These are phyloP conservation scores for Xylaria castorea DNA, from an alignment of 495 filamentous ascomycete genomes.

Conservation along the genomic window DNA sequence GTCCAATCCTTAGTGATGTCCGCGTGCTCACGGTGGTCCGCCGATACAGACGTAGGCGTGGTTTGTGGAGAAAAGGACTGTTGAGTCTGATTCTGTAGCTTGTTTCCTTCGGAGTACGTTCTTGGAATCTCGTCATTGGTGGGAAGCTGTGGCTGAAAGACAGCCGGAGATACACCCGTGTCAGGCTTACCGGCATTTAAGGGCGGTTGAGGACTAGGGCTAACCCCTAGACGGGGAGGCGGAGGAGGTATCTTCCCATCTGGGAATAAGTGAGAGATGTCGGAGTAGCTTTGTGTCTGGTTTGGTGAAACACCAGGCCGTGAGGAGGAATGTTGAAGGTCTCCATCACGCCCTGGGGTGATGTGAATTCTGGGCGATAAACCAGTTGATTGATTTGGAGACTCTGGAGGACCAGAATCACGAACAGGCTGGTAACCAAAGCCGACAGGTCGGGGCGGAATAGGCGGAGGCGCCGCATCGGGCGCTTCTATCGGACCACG, in stretches of 20 bases:
- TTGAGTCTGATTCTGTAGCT: not conserved
- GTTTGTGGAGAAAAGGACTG: not conserved
- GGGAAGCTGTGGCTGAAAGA: not conserved
- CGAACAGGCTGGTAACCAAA: constrained; percentile 13
- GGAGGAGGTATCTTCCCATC: constrained; percentile 20
- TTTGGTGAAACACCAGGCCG: not conserved
- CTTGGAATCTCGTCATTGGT: not conserved
- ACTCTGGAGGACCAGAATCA: not conserved
- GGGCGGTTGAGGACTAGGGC: not conserved
- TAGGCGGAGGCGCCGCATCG: constrained; percentile 5
- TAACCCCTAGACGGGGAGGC: not conserved
- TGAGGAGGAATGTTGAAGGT: not conserved
- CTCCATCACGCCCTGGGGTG: not conserved
- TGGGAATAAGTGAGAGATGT: constrained; percentile 9
- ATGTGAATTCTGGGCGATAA: not conserved
- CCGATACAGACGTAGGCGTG: not conserved
- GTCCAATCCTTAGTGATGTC: not conserved
- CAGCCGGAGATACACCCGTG: not conserved
- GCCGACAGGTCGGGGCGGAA: constrained; percentile 20
- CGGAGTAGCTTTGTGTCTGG: not conserved
- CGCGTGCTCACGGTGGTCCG: no score
- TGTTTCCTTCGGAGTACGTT: not conserved
- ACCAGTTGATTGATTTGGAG: not conserved
- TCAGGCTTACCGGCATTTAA: not conserved
- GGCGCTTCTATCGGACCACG: not conserved